Base-by-base conservation (phyloP, 2,329 filamentous ascomycete genomes). In the Aspergillus fumigatiaffinis region DNA sequence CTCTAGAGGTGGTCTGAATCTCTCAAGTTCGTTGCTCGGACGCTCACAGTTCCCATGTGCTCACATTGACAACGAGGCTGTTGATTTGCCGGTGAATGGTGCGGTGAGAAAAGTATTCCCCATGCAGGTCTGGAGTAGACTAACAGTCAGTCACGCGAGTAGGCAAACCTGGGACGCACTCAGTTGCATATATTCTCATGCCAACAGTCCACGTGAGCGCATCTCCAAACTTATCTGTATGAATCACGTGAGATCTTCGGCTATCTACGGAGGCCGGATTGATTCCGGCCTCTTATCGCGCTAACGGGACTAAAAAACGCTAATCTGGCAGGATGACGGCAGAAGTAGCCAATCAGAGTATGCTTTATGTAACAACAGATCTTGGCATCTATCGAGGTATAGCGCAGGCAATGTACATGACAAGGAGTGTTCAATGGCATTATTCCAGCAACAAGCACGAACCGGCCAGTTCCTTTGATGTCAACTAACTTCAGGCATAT, bases 211-310 rank as follows among this genome's bases (percentile, higher is more conserved):
- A 35, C 32, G 32, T 35, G 32, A 35, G 32, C 14, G 14, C 14
- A 35, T 35, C 32, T 35, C 12, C 32, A 35, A 35, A 14, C 32
- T 35, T 35, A 38, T 47, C 20, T 47, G 21, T 3, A 47, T 35
- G 5, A 8, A 7, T 47, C 44, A 47, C 44, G 44, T 47, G 44
- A 1, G 23, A 47, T 26, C 23, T 26, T 53, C 71, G 71, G 71
- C 57, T 71, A 72, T 61, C 64, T 49, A 55, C 71, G 71, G 71
- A 76, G 73, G 73, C 73, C 73, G 73, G 74, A 59, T 65, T 60
- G 66, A 75, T 75, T 75, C 73, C 74, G 74, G 74, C 73, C 74
- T 74, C 67, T 57, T 67, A 60, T 62, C 63, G 44, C 44, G 44
- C 44, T 26, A 47, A 47, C 21, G 44, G 12, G 10, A 61, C 67